Evolutionary conservation across 805 yeast species (phyloP).

Genomic region (Ogataea dorogensis): DNA sequence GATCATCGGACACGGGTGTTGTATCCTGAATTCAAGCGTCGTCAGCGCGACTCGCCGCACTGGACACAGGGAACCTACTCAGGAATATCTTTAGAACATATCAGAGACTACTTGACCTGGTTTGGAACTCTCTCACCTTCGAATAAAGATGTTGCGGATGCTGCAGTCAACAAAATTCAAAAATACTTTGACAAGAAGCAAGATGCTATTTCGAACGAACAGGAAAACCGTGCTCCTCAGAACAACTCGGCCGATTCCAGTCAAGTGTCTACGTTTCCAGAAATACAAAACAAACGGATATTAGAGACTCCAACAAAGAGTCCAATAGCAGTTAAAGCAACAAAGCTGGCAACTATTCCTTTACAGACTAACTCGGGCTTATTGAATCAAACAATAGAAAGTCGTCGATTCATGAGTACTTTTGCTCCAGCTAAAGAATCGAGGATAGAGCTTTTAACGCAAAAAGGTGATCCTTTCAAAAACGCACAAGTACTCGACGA

Average conservation of each 20-base stretch:
- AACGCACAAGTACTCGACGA: constrained; percentile 3
- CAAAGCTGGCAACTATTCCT: background rate
- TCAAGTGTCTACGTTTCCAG: background rate
- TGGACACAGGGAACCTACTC: constrained; percentile 20
- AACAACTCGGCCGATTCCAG: background rate
- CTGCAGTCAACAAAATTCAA: constrained; percentile 10
- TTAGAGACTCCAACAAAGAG: constrained; percentile 3
- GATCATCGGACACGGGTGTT: constrained; percentile 19
- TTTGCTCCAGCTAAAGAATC: constrained; percentile 10
- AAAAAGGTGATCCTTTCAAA: constrained; percentile 13
- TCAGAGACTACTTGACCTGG: constrained; percentile 20
- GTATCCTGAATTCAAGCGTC: constrained; percentile 17
- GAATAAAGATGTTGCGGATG: constrained; percentile 12
- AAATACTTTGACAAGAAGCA: constrained; percentile 10
- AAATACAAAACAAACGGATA: background rate
- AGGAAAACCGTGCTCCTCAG: constrained; percentile 1
- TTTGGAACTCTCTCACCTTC: constrained; percentile 17
- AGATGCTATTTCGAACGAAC: background rate
- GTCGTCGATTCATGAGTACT: constrained; percentile 15
- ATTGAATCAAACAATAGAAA: constrained; percentile 1
- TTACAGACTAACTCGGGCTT: background rate
- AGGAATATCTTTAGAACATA: constrained; percentile 19
- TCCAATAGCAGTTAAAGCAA: background rate
- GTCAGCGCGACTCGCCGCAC: constrained; percentile 21
- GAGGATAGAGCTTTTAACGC: constrained; percentile 23